Percentiles rank a stretch among this genome's conserved stretches.
These are phyloP conservation scores for Theobroma grandiflorum DNA, from an alignment of 441 rosid genomes.

Conservation along the genomic window DNA sequence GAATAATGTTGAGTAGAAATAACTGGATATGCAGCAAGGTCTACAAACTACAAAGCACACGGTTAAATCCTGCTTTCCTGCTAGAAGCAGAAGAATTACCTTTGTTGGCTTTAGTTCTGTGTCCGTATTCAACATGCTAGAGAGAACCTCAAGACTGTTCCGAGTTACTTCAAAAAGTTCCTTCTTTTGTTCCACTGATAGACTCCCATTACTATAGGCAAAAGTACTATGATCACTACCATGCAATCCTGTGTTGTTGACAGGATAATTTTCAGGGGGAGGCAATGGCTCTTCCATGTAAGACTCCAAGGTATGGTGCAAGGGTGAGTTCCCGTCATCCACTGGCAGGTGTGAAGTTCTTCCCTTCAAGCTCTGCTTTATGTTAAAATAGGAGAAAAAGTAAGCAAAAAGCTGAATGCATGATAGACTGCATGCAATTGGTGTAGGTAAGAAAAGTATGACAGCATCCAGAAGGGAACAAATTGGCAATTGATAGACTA, in stretches of 20 bases:
- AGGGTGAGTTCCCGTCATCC: conserved; percentile 40
- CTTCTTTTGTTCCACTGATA: conserved; percentile 68
- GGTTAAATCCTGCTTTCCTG: not conserved
- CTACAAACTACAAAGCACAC: not conserved
- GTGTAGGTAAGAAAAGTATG: not conserved
- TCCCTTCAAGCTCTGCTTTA: conserved; percentile 57
- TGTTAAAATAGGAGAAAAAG: conserved; percentile 13
- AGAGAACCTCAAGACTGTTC: conserved; percentile 83
- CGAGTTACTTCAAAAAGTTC: conserved; percentile 64
- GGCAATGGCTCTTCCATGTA: conserved; percentile 59
- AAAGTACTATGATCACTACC: conserved; percentile 38
- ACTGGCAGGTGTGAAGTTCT: conserved; percentile 37
- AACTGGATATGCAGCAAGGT: not conserved
- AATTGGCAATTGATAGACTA: not conserved
- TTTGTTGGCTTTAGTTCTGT: conserved; percentile 56
- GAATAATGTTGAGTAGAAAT: not conserved
- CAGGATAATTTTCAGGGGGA: conserved; percentile 63
- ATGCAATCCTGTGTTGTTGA: conserved; percentile 44
- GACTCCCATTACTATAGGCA: conserved; percentile 41
- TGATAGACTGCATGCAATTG: not conserved
- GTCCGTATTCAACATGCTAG: conserved; percentile 69
- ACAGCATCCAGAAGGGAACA: conserved; percentile 10
- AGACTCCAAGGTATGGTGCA: conserved; percentile 58
- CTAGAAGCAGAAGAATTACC: conserved; percentile 45
- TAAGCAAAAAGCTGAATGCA: conserved; percentile 11